These are phyloP conservation scores for Leishmania major DNA, from an alignment of 208 protist species.

Conservation along the genomic window DNA sequence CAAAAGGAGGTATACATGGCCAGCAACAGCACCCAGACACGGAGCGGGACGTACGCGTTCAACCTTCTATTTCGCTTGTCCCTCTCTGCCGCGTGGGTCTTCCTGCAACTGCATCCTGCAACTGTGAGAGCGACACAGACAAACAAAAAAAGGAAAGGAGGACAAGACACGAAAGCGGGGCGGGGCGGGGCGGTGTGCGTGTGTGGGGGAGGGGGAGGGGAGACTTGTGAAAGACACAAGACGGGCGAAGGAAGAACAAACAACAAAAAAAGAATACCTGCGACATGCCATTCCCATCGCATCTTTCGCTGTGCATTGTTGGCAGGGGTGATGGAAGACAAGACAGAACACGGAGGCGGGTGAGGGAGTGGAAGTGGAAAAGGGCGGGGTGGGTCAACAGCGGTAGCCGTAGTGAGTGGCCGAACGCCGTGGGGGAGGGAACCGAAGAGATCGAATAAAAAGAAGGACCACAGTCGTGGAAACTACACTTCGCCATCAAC, in stretches of 20 bases:
- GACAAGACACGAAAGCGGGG: not conserved
- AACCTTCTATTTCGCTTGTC: not conserved
- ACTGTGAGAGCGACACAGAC: not conserved
- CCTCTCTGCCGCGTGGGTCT: not conserved
- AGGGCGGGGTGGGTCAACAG: no score
- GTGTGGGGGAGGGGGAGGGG: not conserved
- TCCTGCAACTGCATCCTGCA: not conserved
- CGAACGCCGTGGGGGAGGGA: not conserved
- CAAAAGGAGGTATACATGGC: not conserved
- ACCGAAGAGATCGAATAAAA: not conserved
- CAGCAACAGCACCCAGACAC: slow-evolving; percentile 3
- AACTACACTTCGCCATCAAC: not conserved
- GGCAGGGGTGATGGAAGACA: not conserved
- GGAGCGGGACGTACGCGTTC: not conserved
- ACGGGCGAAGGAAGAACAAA: not conserved
- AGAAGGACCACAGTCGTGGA: not conserved
- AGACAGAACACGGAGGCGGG: not conserved
- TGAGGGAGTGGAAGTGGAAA: not conserved
- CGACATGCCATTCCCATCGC: not conserved
- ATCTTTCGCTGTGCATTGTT: not conserved
- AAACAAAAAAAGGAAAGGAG: not conserved
- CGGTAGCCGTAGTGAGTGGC: not conserved
- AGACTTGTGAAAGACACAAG: not conserved
- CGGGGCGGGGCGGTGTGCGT: not conserved
- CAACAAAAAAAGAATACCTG: not conserved